A percentile compares a stretch with the other conserved stretches of the same genome.
These are phyloP conservation scores for Hypoxylon lenormandii DNA, from an alignment of 495 filamentous ascomycete species.

Conservation along the genomic window DNA sequence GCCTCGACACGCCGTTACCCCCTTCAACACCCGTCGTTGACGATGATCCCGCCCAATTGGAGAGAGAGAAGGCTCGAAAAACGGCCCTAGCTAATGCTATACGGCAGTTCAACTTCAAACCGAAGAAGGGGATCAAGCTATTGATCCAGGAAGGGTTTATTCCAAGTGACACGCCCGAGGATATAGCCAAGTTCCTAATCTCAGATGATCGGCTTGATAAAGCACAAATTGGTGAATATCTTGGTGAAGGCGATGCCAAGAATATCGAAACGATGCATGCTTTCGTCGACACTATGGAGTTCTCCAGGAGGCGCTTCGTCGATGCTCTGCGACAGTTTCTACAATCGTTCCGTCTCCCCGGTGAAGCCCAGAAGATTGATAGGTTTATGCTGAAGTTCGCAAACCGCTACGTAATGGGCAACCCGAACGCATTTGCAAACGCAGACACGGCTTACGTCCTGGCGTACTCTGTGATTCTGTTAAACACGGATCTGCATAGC, in stretches of 20 bases:
- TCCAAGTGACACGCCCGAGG: slow-evolving; percentile 74
- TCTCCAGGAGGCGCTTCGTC: slow-evolving; percentile 90
- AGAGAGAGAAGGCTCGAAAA: slow-evolving; percentile 92
- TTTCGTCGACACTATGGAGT: slow-evolving; percentile 96
- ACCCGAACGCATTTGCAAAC: slow-evolving; percentile 97
- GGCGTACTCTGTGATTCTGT: slow-evolving; percentile 93
- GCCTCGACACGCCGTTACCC: slow-evolving; percentile 71
- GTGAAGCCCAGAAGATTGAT: slow-evolving; percentile 99
- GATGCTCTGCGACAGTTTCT: slow-evolving; percentile 91
- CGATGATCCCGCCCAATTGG: slow-evolving; percentile 90
- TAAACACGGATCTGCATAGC: slow-evolving; percentile 97
- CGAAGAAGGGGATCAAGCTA: slow-evolving; percentile 89
- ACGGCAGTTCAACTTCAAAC: slow-evolving; percentile 96
- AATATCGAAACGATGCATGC: slow-evolving; percentile 98
- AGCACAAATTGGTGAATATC: slow-evolving; percentile 89
- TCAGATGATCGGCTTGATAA: slow-evolving; percentile 84
- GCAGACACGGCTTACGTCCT: slow-evolving; percentile 97
- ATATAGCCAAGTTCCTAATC: slow-evolving; percentile 86
- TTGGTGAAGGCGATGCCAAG: slow-evolving; percentile 90
- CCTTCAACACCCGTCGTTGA: slow-evolving; percentile 81
- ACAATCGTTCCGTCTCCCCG: slow-evolving; percentile 93
- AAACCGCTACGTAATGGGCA: slow-evolving; percentile 90
- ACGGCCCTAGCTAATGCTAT: slow-evolving; percentile 89
- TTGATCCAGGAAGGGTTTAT: slow-evolving; percentile 89
- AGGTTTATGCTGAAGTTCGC: slow-evolving; percentile 99